These are phyloP conservation scores for Gossypium anomalum DNA, from an alignment of 345 rosid genomes.

Conservation along the genomic window DNA sequence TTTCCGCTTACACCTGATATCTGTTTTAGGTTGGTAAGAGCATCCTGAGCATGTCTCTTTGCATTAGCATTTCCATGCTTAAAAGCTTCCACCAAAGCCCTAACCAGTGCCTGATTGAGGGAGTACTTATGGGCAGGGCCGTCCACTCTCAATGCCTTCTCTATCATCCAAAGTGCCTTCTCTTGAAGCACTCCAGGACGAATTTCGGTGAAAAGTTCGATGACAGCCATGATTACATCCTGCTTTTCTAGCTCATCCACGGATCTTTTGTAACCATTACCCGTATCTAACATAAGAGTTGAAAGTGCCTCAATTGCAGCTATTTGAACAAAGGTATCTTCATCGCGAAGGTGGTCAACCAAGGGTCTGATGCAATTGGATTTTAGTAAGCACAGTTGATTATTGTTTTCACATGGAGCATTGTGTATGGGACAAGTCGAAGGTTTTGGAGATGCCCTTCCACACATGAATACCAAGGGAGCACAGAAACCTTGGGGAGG, in stretches of 20 bases:
- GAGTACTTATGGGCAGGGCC: conserved; percentile 27
- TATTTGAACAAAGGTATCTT: conserved; percentile 32
- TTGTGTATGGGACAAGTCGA: conserved; percentile 34
- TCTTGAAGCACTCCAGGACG: conserved; percentile 39
- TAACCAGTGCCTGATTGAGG: conserved; percentile 33
- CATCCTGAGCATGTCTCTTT: conserved; percentile 33
- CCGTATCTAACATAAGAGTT: conserved; percentile 27
- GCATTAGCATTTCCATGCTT: conserved; percentile 35
- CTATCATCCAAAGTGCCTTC: conserved; percentile 36
- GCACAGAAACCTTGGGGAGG: conserved; percentile 27
- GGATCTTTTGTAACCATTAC: conserved; percentile 23
- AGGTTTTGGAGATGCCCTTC: conserved; percentile 23
- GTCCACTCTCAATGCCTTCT: conserved; percentile 32
- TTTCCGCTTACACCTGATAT: conserved; percentile 27
- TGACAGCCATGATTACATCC: conserved; percentile 21
- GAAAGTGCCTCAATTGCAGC: conserved; percentile 39
- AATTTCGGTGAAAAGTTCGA: conserved; percentile 29
- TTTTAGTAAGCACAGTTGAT: conserved; percentile 33
- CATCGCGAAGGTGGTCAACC: conserved; percentile 27
- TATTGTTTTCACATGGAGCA: conserved; percentile 22
- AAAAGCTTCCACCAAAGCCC: conserved; percentile 41
- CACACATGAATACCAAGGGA: conserved; percentile 26
- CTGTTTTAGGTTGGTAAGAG: conserved; percentile 44
- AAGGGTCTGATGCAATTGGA: conserved; percentile 34
- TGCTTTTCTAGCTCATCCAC: conserved; percentile 31